phyloP scores from a whole-genome alignment of 2,329 filamentous ascomycete genomes.

The Neonectria magnoliae region DNA sequence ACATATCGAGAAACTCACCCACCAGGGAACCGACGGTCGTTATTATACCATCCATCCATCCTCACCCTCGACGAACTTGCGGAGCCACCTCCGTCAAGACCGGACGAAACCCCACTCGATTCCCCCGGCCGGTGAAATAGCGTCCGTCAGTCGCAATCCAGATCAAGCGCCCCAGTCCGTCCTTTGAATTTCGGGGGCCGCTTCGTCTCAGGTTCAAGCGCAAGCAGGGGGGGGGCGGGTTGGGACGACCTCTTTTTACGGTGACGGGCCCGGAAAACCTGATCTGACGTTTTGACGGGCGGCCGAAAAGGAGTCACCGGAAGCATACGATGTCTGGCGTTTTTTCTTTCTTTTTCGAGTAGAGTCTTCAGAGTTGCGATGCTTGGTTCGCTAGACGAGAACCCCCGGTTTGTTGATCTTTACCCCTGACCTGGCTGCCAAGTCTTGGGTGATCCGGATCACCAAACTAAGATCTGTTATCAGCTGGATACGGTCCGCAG shows the following conservation, averaged over 20 bases:
- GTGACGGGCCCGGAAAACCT: neutral
- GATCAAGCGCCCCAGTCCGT: slow-evolving; percentile 7
- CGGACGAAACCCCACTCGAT: slow-evolving; percentile 8
- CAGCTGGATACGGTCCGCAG: neutral
- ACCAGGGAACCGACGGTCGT: neutral
- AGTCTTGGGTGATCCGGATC: neutral
- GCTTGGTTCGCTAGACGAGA: neutral
- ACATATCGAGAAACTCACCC: neutral
- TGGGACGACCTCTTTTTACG: neutral
- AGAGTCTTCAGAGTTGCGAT: neutral
- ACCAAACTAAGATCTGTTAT: neutral
- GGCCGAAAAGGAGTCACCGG: slow-evolving; percentile 2
- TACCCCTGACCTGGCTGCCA: neutral
- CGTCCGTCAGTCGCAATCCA: slow-evolving; percentile 34
- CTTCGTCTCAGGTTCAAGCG: slow-evolving; percentile 37
- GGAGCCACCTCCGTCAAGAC: neutral
- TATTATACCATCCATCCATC: slow-evolving; percentile 10
- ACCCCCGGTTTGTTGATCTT: neutral
- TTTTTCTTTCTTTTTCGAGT: neutral
- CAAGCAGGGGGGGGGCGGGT: slow-evolving; percentile 16
- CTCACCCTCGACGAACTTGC: too few species aligned
- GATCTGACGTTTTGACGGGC: neutral
- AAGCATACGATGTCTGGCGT: slow-evolving; percentile 5
- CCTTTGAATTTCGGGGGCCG: slow-evolving; percentile 32
- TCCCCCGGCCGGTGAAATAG: slow-evolving; percentile 34